A percentile compares a stretch with the other conserved stretches of the same genome.
Conservation (phyloP, 2,329 filamentous ascomycete species). For the Talaromyces albobiverticillius region DNA sequence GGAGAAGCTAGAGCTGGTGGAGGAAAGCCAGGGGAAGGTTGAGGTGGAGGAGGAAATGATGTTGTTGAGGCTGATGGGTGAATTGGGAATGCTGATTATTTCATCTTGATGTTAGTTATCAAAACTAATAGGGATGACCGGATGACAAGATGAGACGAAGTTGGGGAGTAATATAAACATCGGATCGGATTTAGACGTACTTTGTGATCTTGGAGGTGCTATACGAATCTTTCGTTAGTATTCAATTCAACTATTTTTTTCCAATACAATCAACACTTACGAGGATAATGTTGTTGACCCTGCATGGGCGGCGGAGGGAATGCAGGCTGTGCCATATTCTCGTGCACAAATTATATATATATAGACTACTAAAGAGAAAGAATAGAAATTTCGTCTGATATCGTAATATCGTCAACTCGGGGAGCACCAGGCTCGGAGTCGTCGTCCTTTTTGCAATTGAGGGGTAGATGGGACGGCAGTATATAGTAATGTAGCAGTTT, state of each 20-base stretch:
- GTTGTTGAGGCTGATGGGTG: background rate
- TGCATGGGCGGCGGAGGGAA: conserved; percentile 17
- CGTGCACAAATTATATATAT: background rate
- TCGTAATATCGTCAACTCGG: background rate
- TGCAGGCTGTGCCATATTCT: conserved; percentile 13
- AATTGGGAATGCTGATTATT: background rate
- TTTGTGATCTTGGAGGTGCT: conserved; percentile 16
- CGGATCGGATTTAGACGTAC: conserved; percentile 6
- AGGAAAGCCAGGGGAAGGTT: conserved; percentile 16
- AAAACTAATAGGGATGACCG: background rate
- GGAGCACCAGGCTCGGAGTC: conserved; percentile 10
- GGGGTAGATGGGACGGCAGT: background rate
- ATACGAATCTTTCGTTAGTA: background rate
- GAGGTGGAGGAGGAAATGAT: conserved; percentile 27
- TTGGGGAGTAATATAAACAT: background rate
- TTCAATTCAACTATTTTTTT: background rate
- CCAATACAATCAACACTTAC: conserved; percentile 13
- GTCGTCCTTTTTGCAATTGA: background rate
- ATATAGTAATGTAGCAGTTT: background rate
- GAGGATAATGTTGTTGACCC: conserved; percentile 16
- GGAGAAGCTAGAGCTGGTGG: conserved; percentile 22
- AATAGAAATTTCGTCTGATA: conserved; percentile 1
- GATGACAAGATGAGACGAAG: background rate
- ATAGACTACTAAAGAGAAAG: background rate
- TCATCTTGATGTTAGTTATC: background rate